These are phyloP conservation scores for Grosmannia penicillata DNA, from an alignment of 2,329 filamentous ascomycete genomes.

Conservation along the genomic window DNA sequence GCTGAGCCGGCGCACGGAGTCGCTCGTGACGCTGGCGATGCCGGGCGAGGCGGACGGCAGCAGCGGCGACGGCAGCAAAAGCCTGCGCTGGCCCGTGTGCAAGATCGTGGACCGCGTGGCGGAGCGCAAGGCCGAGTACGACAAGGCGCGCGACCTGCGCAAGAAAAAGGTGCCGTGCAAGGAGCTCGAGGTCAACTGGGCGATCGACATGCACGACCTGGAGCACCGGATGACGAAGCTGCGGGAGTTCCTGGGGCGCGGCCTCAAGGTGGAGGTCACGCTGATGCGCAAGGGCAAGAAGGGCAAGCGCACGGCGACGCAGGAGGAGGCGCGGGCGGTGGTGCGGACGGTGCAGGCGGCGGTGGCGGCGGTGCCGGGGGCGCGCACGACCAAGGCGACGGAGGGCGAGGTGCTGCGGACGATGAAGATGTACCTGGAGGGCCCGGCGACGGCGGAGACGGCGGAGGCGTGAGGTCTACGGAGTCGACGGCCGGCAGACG, in stretches of 20 bases:
- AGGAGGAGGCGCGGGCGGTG: constrained; percentile 45
- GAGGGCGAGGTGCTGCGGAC: constrained; percentile 26
- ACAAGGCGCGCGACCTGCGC: constrained; percentile 25
- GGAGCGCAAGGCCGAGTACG: constrained; percentile 26
- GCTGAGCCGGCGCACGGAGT: constrained; percentile 19
- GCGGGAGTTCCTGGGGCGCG: constrained; percentile 55
- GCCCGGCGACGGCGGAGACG: constrained; percentile 11
- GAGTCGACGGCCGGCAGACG: no score
- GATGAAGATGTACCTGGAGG: constrained; percentile 24
- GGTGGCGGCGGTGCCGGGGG: constrained; percentile 17
- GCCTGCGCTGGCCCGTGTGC: constrained; percentile 43
- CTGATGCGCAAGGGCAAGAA: constrained; percentile 50
- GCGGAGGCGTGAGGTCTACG: background rate
- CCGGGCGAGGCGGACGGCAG: constrained; percentile 14
- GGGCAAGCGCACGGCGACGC: constrained; percentile 39
- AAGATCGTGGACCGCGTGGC: constrained; percentile 49
- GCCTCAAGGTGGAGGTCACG: constrained; percentile 59
- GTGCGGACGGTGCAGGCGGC: constrained; percentile 26
- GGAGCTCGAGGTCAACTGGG: constrained; percentile 83
- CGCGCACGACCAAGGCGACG: constrained; percentile 24
- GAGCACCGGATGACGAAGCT: constrained; percentile 55
- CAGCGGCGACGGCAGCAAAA: constrained; percentile 10
- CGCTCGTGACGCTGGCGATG: constrained; percentile 26
- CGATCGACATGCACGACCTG: constrained; percentile 63
- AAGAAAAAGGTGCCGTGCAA: constrained; percentile 37